A percentile compares a stretch with the other conserved stretches of the same genome.
These are phyloP conservation scores for Pichia cabralensis DNA, from an alignment of 805 yeast genomes.

Conservation along the genomic window DNA sequence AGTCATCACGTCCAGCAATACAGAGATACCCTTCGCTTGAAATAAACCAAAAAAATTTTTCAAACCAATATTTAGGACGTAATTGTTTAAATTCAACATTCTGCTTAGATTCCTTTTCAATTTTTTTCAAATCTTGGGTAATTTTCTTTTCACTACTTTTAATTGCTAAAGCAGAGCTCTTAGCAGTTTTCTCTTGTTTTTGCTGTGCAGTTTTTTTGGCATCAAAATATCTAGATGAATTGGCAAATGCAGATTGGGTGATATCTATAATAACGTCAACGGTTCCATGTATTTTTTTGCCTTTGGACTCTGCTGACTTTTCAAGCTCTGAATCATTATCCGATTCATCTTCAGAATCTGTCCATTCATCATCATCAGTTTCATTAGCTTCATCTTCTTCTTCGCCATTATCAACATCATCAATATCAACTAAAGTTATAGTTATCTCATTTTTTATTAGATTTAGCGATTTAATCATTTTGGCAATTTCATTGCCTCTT, in stretches of 20 bases:
- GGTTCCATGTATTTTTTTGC: conserved; percentile 13
- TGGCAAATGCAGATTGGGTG: conserved; percentile 71
- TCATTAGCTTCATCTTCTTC: conserved; percentile 28
- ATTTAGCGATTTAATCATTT: conserved; percentile 57
- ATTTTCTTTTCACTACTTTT: conserved; percentile 76
- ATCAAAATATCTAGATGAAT: conserved; percentile 74
- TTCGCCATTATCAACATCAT: conserved; percentile 31
- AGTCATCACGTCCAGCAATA: conserved; percentile 73
- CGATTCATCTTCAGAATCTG: conserved; percentile 23
- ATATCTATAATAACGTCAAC: conserved; percentile 60
- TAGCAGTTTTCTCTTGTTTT: conserved; percentile 73
- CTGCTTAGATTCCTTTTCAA: conserved; percentile 48
- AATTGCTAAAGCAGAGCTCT: conserved; percentile 67
- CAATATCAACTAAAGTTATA: conserved; percentile 38
- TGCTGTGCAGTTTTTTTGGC: conserved; percentile 64
- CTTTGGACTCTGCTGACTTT: conserved; percentile 1
- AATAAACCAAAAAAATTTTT: conserved; percentile 91
- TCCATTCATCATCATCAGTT: conserved; percentile 10
- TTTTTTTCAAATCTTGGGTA: conserved; percentile 54
- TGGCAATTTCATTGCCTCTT: conserved; percentile 56
- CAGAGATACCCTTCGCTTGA: conserved; percentile 82
- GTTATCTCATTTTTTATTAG: conserved; percentile 59
- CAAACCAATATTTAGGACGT: conserved; percentile 81
- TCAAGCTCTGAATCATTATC: conserved; percentile 22
- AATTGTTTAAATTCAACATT: conserved; percentile 41